Evolutionary conservation across 2,329 filamentous ascomycete species (phyloP), one percentile per base, ranked within the genome.

Genomic region (Alternaria sp.): DNA sequence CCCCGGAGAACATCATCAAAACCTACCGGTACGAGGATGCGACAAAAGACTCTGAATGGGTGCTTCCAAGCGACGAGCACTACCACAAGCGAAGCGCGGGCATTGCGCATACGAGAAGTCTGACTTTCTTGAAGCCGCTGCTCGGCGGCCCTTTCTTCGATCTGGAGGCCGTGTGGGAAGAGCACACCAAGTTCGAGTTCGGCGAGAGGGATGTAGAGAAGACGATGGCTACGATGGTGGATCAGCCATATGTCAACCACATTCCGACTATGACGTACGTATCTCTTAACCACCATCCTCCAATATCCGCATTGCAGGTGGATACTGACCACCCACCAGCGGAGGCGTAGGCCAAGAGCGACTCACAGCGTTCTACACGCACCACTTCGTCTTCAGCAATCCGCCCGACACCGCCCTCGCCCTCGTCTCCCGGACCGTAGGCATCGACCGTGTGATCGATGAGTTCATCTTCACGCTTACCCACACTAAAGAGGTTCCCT

Each of bases 191-290:
- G 46, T 90, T 86, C 69, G 90, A 94, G 74, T 94, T 94, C 75
- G 87, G 79, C 1, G 87, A 89, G 59, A 85, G 90, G 11, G 87
- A 87, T 3, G 90, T 93, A 0, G 88, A 88, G 65, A 87, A 88
- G 67, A 94, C 91, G 0, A 94, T 94, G 91, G 84, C 84, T n/a
- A 94, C 91, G 0, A 94, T 94, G 91, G 90, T 93, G 2, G 84
- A 89, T 51, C 88, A 93, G 75, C 92, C 91, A 2, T 93, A 94
- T 71, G 91, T 94, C 1, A 94, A 94, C 73, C 90, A 94, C 73
- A 84, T 93, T 2, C 89, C 91, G 0, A 93, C 90, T 0, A 84
- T 89, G 71, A 82, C 85, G 71, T 71, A 55, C 41, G 68, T 71
- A 41, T 4, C n/a, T 4, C n/a, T 44, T 0, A 1, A n/a, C 20